These are phyloP conservation scores for Ustilago shanxiensis DNA, from an alignment of 1,284 basidiomycete species.

Conservation along the genomic window DNA sequence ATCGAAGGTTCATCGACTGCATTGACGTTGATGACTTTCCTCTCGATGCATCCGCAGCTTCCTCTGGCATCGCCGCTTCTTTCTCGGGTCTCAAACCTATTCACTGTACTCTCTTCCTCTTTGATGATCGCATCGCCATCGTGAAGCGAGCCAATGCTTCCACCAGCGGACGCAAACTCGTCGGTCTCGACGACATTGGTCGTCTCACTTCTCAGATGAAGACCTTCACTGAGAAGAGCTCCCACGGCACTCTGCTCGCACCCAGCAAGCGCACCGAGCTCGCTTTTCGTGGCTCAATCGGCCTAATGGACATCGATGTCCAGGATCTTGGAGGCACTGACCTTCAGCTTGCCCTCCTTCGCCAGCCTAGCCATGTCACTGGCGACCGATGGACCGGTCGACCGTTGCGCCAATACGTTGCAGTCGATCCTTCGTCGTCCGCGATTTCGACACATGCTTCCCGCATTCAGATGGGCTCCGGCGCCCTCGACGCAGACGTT, in stretches of 20 bases:
- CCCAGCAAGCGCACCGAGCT: conserved; percentile 80
- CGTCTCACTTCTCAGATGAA: conserved; percentile 74
- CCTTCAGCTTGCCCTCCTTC: conserved; percentile 77
- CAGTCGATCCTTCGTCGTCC: conserved; percentile 37
- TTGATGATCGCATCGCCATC: conserved; percentile 93
- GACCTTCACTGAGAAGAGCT: conserved; percentile 67
- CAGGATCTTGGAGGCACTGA: conserved; percentile 74
- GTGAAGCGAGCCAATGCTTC: conserved; percentile 84
- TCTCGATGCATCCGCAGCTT: conserved; percentile 29
- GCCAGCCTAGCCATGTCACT: conserved; percentile 46
- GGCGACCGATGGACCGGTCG: conserved; percentile 58
- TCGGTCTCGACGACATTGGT: conserved; percentile 87
- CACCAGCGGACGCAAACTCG: conserved; percentile 79
- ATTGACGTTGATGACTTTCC: conserved; percentile 88
- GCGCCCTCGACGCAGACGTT: conserved; percentile 33
- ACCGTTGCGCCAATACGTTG: conserved; percentile 57
- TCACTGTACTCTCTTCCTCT: conserved; percentile 90
- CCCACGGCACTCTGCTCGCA: conserved; percentile 60
- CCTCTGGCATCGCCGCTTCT: conserved; percentile 26
- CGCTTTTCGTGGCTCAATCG: conserved; percentile 86
- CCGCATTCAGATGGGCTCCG: conserved; percentile 13
- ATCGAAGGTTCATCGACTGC: conserved; percentile 88
- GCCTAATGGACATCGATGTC: conserved; percentile 84
- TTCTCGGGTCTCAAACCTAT: conserved; percentile 71
- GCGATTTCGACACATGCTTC: conserved; percentile 15